Conservation (phyloP, 192 early-diverging fungal species). For the Phlyctochytrium bullatum region DNA sequence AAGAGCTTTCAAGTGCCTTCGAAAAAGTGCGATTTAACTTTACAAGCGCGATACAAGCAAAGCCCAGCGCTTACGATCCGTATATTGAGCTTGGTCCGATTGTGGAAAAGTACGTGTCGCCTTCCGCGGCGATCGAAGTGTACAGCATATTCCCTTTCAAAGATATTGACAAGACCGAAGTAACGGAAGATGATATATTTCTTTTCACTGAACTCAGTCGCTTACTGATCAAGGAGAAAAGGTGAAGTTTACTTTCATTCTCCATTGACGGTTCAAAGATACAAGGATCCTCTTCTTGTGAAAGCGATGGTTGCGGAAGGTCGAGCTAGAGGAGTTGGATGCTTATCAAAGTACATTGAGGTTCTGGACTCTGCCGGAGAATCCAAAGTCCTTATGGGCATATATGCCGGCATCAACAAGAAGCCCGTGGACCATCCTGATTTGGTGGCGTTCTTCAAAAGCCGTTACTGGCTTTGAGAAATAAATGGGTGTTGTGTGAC, state of each 20-base stretch:
- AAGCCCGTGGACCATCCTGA: conserved; percentile 45
- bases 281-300: conserved; percentile 35
- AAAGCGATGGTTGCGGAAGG: conserved; percentile 43
- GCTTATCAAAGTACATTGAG: conserved; percentile 43
- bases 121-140: conserved; percentile 29
- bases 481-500: no score
- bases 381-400: conserved; percentile 40
- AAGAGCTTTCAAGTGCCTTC: not conserved
- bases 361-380: conserved; percentile 42
- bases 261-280: not conserved
- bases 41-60: conserved; percentile 16
- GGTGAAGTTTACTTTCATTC: not conserved
- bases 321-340: conserved; percentile 33
- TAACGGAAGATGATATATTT: conserved; percentile 46
- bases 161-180: not conserved
- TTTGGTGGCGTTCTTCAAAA: conserved; percentile 51
- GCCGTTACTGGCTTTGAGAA: conserved; percentile 46
- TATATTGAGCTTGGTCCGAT: conserved; percentile 50
- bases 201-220: conserved; percentile 40
- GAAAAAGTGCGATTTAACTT: conserved; percentile 11
- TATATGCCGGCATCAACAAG: conserved; percentile 48
- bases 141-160: conserved; percentile 41
- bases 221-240: conserved; percentile 47
- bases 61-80: conserved; percentile 34
- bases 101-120: conserved; percentile 25